A percentile compares a stretch with the other conserved stretches of the same genome.
phyloP scores from a whole-genome alignment of 1,139 yeast genomes.

The Debaryomyces coudertii region DNA sequence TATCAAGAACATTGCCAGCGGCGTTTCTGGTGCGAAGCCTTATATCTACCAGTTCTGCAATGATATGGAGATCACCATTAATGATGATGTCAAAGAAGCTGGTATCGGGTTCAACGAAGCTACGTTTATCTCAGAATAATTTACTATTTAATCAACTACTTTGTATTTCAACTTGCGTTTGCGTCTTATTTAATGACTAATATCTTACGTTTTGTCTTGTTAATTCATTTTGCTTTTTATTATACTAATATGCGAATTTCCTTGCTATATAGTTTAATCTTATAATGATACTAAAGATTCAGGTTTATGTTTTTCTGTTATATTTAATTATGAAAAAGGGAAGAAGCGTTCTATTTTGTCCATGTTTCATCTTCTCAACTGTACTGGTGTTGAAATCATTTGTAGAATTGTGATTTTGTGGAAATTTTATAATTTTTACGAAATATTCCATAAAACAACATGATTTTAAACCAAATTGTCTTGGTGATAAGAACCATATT shows the following conservation, averaged over 20 bases:
- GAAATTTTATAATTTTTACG: background rate
- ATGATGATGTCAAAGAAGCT: conserved; percentile 45
- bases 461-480: background rate
- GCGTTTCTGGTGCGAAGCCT: conserved; percentile 94
- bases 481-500: background rate
- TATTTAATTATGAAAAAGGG: no score
- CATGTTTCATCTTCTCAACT: no score
- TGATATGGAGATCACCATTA: conserved; percentile 44
- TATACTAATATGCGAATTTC: background rate
- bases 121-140: conserved; percentile 66
- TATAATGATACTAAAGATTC: conserved; percentile 1
- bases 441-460: background rate
- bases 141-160: background rate
- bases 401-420: background rate
- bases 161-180: background rate
- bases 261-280: background rate
- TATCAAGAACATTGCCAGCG: conserved; percentile 89
- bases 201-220: background rate
- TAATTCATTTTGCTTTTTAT: background rate
- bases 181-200: conserved; percentile 2
- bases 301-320: no score
- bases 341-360: no score
- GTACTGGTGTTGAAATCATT: no score
- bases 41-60: conserved; percentile 90
- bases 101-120: conserved; percentile 83